Evolutionary conservation across 208 protist genomes (phyloP), one percentile per base, ranked within the genome.

Genomic region (Acanthamoeba rhysodes): DNA sequence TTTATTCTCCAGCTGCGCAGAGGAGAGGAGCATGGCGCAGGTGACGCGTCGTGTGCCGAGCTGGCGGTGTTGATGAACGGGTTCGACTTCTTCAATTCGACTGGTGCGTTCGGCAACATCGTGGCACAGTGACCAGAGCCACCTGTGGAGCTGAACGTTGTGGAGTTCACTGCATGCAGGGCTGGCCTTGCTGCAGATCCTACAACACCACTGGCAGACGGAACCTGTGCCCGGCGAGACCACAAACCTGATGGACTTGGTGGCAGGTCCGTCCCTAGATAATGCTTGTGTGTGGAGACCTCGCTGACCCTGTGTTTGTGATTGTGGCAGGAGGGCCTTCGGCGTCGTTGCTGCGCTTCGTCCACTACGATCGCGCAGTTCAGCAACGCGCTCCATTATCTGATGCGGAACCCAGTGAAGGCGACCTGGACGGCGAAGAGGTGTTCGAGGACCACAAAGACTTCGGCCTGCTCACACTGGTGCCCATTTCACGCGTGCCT

Each of bases 391-490:
- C 10, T 53, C 48, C 48, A 16, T 53, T 1, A 18, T 16, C 48
- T 16, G 29, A 22, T 37, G 32, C n/a, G 9, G 72, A 48, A 14
- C 27, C 29, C 32, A 80, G 72, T 6, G 32, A 78, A 78, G 6
- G 22, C 16, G 24, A 7, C 59, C 9, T 0, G 0, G 37, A 80
- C 4, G 37, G 41, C 5, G 72, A 80, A 12, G 72, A 80, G 29
- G 72, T 80, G n/a, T 80, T 80, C 6, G 72, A 80, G 41, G 72
- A 80, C 12, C 72, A 80, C 72, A 80, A 80, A 32, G 72, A 80
- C 72, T 80, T 80, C 41, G 72, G 72, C 18, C 34, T 80, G 24
- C 72, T 80, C 20, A 80, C 72, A 6, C 34, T 80, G 2, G 72
- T 80, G 14, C 72, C 72, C 5, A 37, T 80, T 24, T 27, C 72